Evolutionary conservation across 768 basidiomycete species (phyloP).

Genomic region (Terana coerulea): DNA sequence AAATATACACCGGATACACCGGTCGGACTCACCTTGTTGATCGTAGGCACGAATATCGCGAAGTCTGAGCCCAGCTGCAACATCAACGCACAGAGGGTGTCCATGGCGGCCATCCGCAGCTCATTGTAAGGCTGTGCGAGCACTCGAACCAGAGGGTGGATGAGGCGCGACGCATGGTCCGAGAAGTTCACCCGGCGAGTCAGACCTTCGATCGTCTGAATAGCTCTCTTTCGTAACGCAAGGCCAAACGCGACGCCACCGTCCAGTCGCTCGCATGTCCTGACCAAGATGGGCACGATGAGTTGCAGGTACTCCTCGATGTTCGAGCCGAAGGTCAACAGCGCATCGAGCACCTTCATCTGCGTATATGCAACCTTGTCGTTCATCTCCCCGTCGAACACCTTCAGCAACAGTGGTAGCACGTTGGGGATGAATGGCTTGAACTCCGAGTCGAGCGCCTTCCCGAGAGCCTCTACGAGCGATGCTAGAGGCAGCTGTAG

Average conservation of each 20-base stretch:
- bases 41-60: slow-evolving; percentile 95
- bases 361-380: slow-evolving; percentile 78
- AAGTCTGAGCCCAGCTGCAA: slow-evolving; percentile 95
- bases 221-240: slow-evolving; percentile 78
- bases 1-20: no score
- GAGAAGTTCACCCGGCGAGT: slow-evolving; percentile 95
- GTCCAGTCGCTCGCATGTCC: slow-evolving; percentile 82
- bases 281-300: slow-evolving; percentile 91
- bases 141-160: slow-evolving; percentile 91
- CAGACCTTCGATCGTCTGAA: slow-evolving; percentile 87
- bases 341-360: slow-evolving; percentile 91
- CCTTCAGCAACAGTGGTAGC: slow-evolving; percentile 83
- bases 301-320: slow-evolving; percentile 98
- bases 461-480: slow-evolving; percentile 88
- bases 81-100: slow-evolving; percentile 88
- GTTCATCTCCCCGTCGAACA: slow-evolving; percentile 83
- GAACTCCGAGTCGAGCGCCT: slow-evolving; percentile 94
- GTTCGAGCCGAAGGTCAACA: slow-evolving; percentile 92
- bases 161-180: slow-evolving; percentile 95
- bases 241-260: slow-evolving; percentile 46
- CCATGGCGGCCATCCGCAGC: slow-evolving; percentile 82
- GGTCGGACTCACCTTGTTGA: slow-evolving; percentile 74
- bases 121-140: slow-evolving; percentile 73
- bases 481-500: slow-evolving; percentile 91
- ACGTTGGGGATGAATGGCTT: slow-evolving; percentile 92